phyloP scores from a whole-genome alignment of 2,329 filamentous ascomycete species.

The Penicillium fuscoglaucum region DNA sequence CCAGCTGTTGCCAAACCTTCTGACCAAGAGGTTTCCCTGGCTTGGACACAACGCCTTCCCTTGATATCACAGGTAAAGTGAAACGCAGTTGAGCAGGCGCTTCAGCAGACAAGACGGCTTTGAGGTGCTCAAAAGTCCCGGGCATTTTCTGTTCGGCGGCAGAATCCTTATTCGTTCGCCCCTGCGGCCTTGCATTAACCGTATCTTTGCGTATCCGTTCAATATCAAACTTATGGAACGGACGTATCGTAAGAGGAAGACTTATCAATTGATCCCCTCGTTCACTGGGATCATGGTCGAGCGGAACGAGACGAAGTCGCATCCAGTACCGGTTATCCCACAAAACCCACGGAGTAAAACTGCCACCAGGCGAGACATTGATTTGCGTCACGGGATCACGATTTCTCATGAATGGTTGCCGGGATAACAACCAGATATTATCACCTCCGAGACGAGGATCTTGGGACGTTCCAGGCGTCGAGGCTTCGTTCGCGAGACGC shows the following conservation, averaged over 20 bases:
- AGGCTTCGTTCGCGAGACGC: slow-evolving; percentile 32
- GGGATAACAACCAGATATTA: slow-evolving; percentile 41
- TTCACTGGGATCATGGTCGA: neutral
- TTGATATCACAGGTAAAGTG: slow-evolving; percentile 43
- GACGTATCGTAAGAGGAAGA: slow-evolving; percentile 42
- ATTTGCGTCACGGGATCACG: slow-evolving; percentile 25
- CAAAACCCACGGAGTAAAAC: slow-evolving; percentile 28
- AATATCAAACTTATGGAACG: slow-evolving; percentile 38
- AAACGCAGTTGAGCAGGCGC: slow-evolving; percentile 42
- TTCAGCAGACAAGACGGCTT: slow-evolving; percentile 25
- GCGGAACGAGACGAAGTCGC: slow-evolving; percentile 39
- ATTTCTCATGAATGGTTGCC: slow-evolving; percentile 39
- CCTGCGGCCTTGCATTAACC: slow-evolving; percentile 1
- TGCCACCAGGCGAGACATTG: slow-evolving; percentile 14
- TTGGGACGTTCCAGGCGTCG: neutral
- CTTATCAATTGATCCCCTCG: neutral
- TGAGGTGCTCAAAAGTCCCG: slow-evolving; percentile 8
- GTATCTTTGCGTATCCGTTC: slow-evolving; percentile 19
- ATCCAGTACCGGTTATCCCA: slow-evolving; percentile 62
- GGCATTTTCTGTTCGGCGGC: neutral
- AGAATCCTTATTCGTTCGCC: neutral
- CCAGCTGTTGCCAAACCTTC: slow-evolving; percentile 19
- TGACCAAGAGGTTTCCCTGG: neutral
- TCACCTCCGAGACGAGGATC: neutral
- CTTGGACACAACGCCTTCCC: slow-evolving; percentile 8